Evolutionary conservation across 176 grass and related monocot genomes (phyloP), one percentile per base, ranked within the genome.

Genomic region (Microstegium vimineum): DNA sequence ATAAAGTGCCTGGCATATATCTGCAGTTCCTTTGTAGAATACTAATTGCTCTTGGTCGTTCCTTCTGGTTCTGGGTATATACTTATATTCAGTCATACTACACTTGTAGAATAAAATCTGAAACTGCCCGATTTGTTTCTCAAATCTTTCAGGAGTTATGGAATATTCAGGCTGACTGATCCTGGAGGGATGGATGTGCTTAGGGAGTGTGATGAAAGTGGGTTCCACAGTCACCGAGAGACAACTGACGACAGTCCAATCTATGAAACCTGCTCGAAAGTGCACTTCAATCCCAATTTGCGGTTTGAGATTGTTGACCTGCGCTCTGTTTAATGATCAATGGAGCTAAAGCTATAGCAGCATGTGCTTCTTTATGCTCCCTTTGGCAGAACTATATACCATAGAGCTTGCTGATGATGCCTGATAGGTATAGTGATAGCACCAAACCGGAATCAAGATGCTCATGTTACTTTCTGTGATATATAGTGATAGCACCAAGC

Each of bases 241-340:
- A 89, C 93, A 61, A 23, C 66, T 1, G 77, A 95, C 11, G 89
- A 82, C 32, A 74, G 73, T 54, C 83, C 93, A 31, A 83, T 95
- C 27, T 99, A 88, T 23, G 89, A 95, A 83, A 91, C 33, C 69
- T 99, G 93, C 83, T 74, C 78, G 59, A 93, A 90, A 56, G 85
- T 99, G 62, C 90, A 93, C 20, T 89, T 93, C 54, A 95, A 93
- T 36, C 80, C 87, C 65, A 99, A 93, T 75, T 72, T 99, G 69
- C 86, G 96, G 61, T 99, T 99, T 70, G 96, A 99, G 84, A 94
- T 99, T 81, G 87, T 99, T 0, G 96, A 99, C 77, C 91, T 99
- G 23, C 90, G 96, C 57, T 82, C 94, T 27, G 54, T 35, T 83
- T 40, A 76, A 11, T 83, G 88, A 87, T 43, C 79, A 67, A 46